Conservation (phyloP, 2,329 filamentous ascomycete genomes). For the Fusarium bactridioides region DNA sequence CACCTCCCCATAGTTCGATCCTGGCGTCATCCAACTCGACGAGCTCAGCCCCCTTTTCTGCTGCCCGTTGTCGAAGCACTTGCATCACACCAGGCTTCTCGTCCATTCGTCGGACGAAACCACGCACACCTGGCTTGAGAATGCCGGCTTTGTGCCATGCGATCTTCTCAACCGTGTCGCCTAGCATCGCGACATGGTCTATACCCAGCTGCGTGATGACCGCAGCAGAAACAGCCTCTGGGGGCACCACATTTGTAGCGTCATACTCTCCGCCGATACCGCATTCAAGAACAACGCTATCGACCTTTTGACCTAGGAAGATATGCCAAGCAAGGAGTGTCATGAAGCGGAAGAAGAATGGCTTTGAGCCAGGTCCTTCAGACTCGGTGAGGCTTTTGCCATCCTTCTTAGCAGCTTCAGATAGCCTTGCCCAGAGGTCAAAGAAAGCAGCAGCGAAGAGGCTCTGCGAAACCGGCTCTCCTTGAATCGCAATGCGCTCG, state of each 20-base stretch:
- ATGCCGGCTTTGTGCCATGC: constrained; percentile 93
- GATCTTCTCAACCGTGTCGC: constrained; percentile 80
- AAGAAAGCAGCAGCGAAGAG: constrained; percentile 82
- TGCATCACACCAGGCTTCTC: constrained; percentile 50
- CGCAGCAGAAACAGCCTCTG: constrained; percentile 69
- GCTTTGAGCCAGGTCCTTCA: constrained; percentile 71
- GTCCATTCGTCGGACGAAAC: constrained; percentile 45
- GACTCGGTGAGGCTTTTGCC: constrained; percentile 51
- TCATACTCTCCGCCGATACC: constrained; percentile 96
- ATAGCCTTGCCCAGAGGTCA: constrained; percentile 77
- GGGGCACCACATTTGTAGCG: constrained; percentile 82
- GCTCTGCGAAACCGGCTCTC: constrained; percentile 71
- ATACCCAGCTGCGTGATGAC: constrained; percentile 84
- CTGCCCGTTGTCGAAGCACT: constrained; percentile 67
- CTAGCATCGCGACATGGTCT: constrained; percentile 84
- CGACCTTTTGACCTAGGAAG: constrained; percentile 78
- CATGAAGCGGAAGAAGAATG: constrained; percentile 91
- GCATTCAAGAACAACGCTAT: constrained; percentile 85
- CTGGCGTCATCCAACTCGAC: constrained; percentile 52
- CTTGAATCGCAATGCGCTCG: constrained; percentile 85
- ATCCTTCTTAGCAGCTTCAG: constrained; percentile 47
- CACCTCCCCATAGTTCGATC: constrained; percentile 53
- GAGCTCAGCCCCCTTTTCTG: constrained; percentile 60
- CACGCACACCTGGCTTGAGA: constrained; percentile 69
- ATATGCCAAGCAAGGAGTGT: constrained; percentile 88